Base-by-base conservation (phyloP, 805 yeast genomes). In the Candida manassasensis region DNA sequence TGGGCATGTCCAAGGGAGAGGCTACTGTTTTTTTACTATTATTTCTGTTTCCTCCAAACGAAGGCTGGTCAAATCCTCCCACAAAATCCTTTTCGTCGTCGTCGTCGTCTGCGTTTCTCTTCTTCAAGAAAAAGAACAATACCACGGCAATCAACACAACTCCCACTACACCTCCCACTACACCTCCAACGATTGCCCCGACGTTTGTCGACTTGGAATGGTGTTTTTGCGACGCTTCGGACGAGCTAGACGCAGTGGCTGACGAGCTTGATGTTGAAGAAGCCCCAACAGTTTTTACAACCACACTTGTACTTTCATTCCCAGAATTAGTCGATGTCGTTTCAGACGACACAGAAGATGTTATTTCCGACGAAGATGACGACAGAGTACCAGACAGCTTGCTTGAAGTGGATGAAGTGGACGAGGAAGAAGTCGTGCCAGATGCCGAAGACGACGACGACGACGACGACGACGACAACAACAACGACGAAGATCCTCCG, bases 131-230 rank as follows among this genome's bases (percentile, higher is more conserved):
- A 44, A 63, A 61, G 44, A 64, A 57, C 6, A 53, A 41, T 0
- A 45, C 43, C 5, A 45, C 47, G 1, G 44, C 52, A 14, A 63
- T 42, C 3, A 59, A 35, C 4, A 48, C 47, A 3, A 58, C 27
- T 1, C 55, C 72, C 1, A 53, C 63, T 5, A 65, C 37, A 8
- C 71, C 73, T 11, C 72, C 73, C 3, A 66, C 70, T 2, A 66
- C 71, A 6, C 72, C 72, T 11, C 73, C 73, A 3, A 54, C 70
- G 25, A 67, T 66, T 10, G 69, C 53, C 1, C 65, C 71, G 7
- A 53, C 48, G 32, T 59, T 64, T 15, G 60, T 32, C 11, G 48
- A 36, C 25, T 53, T 56, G 19, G 44, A 40, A 6, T 27, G 26
- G 25, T 28, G 30, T 17, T 21, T 22, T 16, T 5, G n/a, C 18